Conservation (phyloP, 179 eudicot genomes). For the Silene noctiflora region DNA sequence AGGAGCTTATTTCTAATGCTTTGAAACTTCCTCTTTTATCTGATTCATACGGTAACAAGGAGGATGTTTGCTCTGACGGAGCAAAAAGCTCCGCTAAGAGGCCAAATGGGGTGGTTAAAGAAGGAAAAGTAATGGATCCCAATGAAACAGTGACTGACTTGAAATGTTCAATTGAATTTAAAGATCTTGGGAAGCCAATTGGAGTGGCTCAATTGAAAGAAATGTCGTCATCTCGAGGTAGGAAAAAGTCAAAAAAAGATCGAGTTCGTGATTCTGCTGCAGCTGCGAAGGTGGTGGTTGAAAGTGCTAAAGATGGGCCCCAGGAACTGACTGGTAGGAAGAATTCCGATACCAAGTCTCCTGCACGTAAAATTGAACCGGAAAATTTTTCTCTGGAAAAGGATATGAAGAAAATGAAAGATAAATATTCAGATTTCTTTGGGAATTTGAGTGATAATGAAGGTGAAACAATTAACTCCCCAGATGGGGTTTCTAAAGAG, state of each 20-base stretch:
- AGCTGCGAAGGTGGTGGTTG: conserved; percentile 31
- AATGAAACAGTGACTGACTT: conserved; percentile 21
- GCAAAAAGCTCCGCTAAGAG: conserved; percentile 37
- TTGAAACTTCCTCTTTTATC: conserved; percentile 76
- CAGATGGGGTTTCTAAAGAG: conserved; percentile 36
- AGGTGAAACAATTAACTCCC: conserved; percentile 51
- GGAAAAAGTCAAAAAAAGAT: conserved; percentile 50
- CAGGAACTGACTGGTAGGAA: conserved; percentile 34
- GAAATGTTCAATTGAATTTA: conserved; percentile 14
- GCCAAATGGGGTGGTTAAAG: conserved; percentile 37
- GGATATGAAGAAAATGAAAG: conserved; percentile 39
- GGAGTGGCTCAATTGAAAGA: conserved; percentile 28
- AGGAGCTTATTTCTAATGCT: conserved; percentile 63
- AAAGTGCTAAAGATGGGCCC: conserved; percentile 34
- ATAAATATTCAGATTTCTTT: conserved; percentile 72
- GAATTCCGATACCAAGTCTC: conserved; percentile 19
- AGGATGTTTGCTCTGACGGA: conserved; percentile 28
- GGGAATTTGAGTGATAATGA: conserved; percentile 72
- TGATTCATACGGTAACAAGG: conserved; percentile 33
- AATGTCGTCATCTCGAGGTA: conserved; percentile 39
- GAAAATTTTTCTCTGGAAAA: conserved; percentile 32
- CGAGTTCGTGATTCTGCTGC: conserved; percentile 32
- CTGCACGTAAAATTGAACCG: conserved; percentile 30
- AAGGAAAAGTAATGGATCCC: conserved; percentile 28
- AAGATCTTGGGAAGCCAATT: conserved; percentile 33